Conservation (phyloP, 2,329 filamentous ascomycete species). For the Sordariomycetes sp. region DNA sequence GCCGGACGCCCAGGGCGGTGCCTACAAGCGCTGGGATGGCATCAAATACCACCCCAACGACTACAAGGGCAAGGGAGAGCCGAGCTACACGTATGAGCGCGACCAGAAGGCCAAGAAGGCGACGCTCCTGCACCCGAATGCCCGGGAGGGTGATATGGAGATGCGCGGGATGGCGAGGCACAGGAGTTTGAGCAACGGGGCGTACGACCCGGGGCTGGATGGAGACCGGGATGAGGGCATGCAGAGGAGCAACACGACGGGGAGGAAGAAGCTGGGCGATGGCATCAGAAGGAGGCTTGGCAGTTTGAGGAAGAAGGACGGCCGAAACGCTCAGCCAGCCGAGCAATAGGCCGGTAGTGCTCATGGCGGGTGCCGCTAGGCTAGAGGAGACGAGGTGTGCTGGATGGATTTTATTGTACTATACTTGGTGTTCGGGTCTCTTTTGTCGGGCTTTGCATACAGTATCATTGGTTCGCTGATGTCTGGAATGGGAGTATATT, state of each 20-base stretch:
- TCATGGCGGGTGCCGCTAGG: no score
- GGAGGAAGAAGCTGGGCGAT: conserved; percentile 34
- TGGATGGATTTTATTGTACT: no score
- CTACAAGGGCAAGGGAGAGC: conserved; percentile 75
- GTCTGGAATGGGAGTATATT: no score
- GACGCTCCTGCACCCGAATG: conserved; percentile 17
- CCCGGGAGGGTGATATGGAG: conserved; percentile 33
- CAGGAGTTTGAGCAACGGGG: conserved; percentile 33
- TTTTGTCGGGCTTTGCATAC: no score
- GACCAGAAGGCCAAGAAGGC: conserved; percentile 51
- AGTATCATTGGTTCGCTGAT: no score
- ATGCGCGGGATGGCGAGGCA: conserved; percentile 34
- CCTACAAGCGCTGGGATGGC: conserved; percentile 68
- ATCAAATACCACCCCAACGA: conserved; percentile 66
- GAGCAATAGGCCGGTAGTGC: no score
- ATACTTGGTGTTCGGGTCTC: no score
- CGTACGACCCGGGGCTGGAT: conserved; percentile 11
- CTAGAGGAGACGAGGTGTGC: no score
- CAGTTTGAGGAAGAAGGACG: no score
- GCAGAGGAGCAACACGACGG: conserved; percentile 29
- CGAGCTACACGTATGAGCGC: conserved; percentile 62
- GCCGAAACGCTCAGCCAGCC: no score
- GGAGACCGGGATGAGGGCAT: conserved; percentile 14
- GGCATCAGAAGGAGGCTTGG: conserved; percentile 44
- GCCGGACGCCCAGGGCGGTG: conserved; percentile 54